A percentile compares a stretch with the other conserved stretches of the same genome.
These are phyloP conservation scores for Xerocomellus intermedius DNA, from an alignment of 768 basidiomycete species.

Conservation along the genomic window DNA sequence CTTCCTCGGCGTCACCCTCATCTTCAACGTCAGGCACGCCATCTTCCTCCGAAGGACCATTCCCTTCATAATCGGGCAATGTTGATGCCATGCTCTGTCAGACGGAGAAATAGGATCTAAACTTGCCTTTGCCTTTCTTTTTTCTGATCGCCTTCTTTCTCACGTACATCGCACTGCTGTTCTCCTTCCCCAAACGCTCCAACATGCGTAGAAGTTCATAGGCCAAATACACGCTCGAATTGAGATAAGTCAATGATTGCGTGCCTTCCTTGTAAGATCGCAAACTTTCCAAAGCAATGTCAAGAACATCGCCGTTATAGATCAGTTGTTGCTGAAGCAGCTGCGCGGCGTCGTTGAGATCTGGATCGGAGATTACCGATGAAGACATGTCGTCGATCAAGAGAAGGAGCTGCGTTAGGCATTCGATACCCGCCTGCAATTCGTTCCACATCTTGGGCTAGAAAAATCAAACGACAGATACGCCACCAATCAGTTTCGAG, in stretches of 20 bases:
- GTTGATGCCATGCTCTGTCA: conserved; percentile 11
- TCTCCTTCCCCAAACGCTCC: conserved; percentile 80
- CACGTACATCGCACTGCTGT: conserved; percentile 69
- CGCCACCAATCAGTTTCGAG: conserved; percentile 10
- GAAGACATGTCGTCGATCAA: conserved; percentile 84
- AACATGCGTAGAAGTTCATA: conserved; percentile 87
- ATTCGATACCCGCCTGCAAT: conserved; percentile 91
- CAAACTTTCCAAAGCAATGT: conserved; percentile 78
- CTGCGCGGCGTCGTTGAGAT: conserved; percentile 71
- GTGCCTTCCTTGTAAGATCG: conserved; percentile 78
- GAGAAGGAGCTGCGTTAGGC: conserved; percentile 87
- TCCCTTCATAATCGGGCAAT: conserved; percentile 29
- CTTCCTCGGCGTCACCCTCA: conserved; percentile 55
- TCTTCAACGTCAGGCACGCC: conserved; percentile 70
- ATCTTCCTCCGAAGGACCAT: conserved; percentile 49
- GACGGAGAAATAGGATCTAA: conserved; percentile 26
- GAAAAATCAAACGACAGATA: conserved; percentile 2
- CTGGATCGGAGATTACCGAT: conserved; percentile 36
- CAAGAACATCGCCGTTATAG: conserved; percentile 93
- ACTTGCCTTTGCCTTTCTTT: conserved; percentile 50
- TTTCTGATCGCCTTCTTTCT: conserved; percentile 55
- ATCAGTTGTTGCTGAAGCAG: conserved; percentile 87
- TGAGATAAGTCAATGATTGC: conserved; percentile 77
- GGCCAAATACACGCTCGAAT: conserved; percentile 79
- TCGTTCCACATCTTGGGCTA: conserved; percentile 95